Evolutionary conservation across 73 alveolate genomes (phyloP).

Genomic region (Tetrahymena borealis): DNA sequence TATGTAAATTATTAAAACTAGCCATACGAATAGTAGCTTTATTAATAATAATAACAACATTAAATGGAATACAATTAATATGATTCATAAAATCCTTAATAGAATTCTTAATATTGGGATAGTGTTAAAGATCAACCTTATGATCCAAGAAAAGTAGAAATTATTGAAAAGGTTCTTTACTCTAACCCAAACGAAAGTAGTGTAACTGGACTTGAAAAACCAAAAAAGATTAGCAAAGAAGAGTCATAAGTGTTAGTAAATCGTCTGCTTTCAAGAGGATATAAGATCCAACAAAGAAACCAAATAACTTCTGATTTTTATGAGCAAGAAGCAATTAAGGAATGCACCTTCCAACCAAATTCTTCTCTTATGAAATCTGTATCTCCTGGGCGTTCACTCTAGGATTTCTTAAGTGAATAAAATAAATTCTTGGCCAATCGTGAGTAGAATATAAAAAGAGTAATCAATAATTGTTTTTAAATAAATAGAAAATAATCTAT

Average conservation of each 20-base stretch:
- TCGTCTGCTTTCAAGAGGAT: background rate
- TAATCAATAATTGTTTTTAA: background rate
- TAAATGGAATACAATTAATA: background rate
- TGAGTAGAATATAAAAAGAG: background rate
- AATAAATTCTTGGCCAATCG: background rate
- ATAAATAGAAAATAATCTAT: too few relatives aligned
- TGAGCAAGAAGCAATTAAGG: conserved; percentile 27
- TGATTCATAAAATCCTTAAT: background rate
- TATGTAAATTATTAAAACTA: background rate
- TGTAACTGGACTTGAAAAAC: background rate
- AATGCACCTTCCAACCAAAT: conserved; percentile 44
- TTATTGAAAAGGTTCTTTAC: background rate
- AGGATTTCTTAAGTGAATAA: background rate
- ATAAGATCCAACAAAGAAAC: conserved; percentile 32
- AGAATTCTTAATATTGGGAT: background rate
- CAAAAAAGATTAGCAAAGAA: background rate
- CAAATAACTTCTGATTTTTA: conserved; percentile 16
- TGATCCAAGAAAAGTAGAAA: background rate
- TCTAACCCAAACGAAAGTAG: background rate
- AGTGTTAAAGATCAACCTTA: background rate
- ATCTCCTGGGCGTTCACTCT: background rate
- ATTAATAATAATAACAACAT: background rate
- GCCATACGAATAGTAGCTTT: background rate
- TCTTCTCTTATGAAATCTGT: background rate
- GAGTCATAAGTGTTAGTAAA: background rate